These are phyloP conservation scores for Falciphora oryzae DNA, from an alignment of 2,329 filamentous ascomycete genomes.

Conservation along the genomic window DNA sequence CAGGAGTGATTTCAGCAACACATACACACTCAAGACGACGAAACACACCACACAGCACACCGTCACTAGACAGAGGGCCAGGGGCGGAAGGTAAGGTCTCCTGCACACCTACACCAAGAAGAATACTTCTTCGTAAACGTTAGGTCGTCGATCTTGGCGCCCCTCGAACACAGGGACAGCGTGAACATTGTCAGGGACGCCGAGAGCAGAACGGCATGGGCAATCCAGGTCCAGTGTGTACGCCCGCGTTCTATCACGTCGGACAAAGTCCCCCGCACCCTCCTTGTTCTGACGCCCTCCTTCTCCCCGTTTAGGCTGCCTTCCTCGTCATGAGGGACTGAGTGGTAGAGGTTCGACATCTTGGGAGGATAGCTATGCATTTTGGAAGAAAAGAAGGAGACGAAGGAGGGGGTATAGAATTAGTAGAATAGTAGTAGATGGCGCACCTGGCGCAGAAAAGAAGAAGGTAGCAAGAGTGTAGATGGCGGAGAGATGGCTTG, in stretches of 20 bases:
- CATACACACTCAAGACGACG: too few relatives aligned
- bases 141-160: slow-evolving; percentile 27
- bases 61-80: too few relatives aligned
- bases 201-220: slow-evolving; percentile 33
- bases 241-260: slow-evolving; percentile 12
- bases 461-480: too few relatives aligned
- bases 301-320: slow-evolving; percentile 22
- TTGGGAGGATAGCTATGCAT: slow-evolving; percentile 10
- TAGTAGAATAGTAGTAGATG: too few relatives aligned
- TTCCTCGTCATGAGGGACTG: slow-evolving; percentile 32
- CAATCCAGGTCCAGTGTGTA: slow-evolving; percentile 33
- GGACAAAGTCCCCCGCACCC: slow-evolving; percentile 10
- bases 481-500: too few relatives aligned
- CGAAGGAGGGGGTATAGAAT: too few relatives aligned
- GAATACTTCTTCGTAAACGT: slow-evolving; percentile 35
- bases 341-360: slow-evolving; percentile 30
- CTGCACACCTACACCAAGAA: slow-evolving; percentile 27
- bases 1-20: neutral
- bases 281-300: slow-evolving; percentile 8
- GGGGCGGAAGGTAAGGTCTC: too few relatives aligned
- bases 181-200: slow-evolving; percentile 34
- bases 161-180: slow-evolving; percentile 32
- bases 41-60: too few relatives aligned
- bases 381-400: too few relatives aligned
- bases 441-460: too few relatives aligned